Evolutionary conservation across 2,329 filamentous ascomycete genomes (phyloP).

Genomic region (Botrytis sinoallii): DNA sequence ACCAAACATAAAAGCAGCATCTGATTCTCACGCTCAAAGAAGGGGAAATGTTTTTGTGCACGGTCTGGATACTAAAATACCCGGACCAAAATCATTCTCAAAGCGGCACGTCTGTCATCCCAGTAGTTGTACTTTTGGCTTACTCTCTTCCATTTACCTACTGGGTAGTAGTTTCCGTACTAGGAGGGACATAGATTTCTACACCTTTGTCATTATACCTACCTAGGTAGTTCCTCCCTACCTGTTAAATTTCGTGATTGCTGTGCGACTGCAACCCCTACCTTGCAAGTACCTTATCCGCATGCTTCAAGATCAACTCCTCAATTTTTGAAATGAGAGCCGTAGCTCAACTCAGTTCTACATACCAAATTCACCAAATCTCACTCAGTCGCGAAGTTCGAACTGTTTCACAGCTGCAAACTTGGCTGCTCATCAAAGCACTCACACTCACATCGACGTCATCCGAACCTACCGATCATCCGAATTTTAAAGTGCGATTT

Average conservation of each 20-base stretch:
- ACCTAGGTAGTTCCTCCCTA: background rate
- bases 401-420: background rate
- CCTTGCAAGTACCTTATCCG: background rate
- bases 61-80: background rate
- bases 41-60: background rate
- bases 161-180: background rate
- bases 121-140: background rate
- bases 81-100: background rate
- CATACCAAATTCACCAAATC: background rate
- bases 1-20: background rate
- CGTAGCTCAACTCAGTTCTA: background rate
- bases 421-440: background rate
- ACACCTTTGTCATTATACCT: background rate
- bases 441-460: background rate
- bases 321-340: background rate
- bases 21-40: background rate
- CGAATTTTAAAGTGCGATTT: background rate
- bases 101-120: background rate
- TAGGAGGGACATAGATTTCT: background rate
- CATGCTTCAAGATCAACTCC: constrained; percentile 5
- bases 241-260: background rate
- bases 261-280: background rate
- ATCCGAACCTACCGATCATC: constrained; percentile 1
- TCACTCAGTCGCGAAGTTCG: background rate
- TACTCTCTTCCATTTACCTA: background rate